Percentiles rank a stretch among this genome's conserved stretches.
phyloP scores from a whole-genome alignment of 306 rosid species.

The Trichosanthes cucumerina region DNA sequence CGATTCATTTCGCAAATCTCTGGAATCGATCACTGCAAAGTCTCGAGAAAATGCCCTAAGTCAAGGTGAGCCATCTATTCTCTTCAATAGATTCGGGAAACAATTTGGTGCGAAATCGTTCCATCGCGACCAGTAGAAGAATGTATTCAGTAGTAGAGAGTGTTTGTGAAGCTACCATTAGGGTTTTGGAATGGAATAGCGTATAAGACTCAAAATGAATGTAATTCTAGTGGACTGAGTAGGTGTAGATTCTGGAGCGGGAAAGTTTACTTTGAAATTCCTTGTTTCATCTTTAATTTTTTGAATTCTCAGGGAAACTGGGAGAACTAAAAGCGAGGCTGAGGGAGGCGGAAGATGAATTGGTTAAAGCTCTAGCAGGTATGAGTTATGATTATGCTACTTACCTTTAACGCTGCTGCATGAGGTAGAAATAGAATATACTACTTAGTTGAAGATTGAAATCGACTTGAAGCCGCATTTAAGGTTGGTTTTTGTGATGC shows the following conservation, averaged over 20 bases:
- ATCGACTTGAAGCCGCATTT: slow-evolving; percentile 4
- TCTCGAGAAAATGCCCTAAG: slow-evolving; percentile 29
- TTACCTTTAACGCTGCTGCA: background rate
- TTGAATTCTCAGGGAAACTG: slow-evolving; percentile 31
- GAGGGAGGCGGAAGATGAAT: slow-evolving; percentile 69
- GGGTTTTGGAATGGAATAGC: slow-evolving; percentile 25
- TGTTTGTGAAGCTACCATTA: background rate
- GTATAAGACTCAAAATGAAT: background rate
- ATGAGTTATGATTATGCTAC: background rate
- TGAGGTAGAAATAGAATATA: background rate
- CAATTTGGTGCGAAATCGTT: background rate
- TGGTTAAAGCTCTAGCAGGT: slow-evolving; percentile 82
- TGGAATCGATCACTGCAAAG: slow-evolving; percentile 26
- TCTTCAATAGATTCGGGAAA: background rate
- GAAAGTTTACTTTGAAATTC: background rate
- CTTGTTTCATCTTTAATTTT: background rate
- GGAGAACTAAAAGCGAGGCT: slow-evolving; percentile 41
- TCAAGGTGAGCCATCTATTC: slow-evolving; percentile 32
- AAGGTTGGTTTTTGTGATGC: background rate
- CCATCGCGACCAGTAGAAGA: background rate
- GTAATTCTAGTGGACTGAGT: background rate
- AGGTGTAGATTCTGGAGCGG: background rate
- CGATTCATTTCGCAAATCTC: slow-evolving; percentile 24
- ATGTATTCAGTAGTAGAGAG: background rate
- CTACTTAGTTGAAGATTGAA: background rate